Conservation (phyloP, 1,139 yeast species). For the Eremothecium gossypii region DNA sequence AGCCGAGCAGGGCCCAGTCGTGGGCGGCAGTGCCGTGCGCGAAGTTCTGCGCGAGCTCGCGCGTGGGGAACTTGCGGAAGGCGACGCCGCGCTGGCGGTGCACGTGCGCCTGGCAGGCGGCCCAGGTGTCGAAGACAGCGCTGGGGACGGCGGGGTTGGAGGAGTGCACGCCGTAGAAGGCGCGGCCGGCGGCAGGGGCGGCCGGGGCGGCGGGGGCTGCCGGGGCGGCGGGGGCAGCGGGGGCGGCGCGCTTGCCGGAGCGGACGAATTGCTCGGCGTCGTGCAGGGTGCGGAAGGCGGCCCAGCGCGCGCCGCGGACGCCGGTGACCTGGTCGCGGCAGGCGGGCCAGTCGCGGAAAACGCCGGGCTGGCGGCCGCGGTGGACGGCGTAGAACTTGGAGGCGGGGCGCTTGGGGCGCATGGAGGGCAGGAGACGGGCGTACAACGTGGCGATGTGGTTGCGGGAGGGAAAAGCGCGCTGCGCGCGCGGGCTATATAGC, state of each 20-base stretch:
- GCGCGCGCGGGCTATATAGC: too few relatives aligned
- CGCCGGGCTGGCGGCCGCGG: constrained; percentile 44
- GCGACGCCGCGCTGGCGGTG: constrained; percentile 38
- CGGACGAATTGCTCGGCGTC: constrained; percentile 40
- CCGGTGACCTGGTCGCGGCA: constrained; percentile 44
- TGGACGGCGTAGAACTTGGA: constrained; percentile 46
- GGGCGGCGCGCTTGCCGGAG: constrained; percentile 5
- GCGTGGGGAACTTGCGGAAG: constrained; percentile 38
- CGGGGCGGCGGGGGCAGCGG: background rate
- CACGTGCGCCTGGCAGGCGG: constrained; percentile 37
- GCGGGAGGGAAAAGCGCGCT: too few relatives aligned
- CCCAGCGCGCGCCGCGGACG: constrained; percentile 43
- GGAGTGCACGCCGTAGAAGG: constrained; percentile 36
- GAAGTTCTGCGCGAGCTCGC: constrained; percentile 33
- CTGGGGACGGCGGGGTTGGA: constrained; percentile 26
- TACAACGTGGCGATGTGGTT: too few relatives aligned
- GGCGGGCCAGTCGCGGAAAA: constrained; percentile 44
- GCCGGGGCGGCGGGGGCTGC: background rate
- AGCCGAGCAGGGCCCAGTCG: constrained; percentile 20
- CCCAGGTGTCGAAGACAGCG: constrained; percentile 39
- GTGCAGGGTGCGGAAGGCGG: constrained; percentile 38
- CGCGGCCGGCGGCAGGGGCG: background rate
- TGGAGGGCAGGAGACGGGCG: too few relatives aligned
- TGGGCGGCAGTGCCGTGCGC: constrained; percentile 15
- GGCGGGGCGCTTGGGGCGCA: background rate